Evolutionary conservation across 2,329 filamentous ascomycete genomes (phyloP).

Genomic region (Xylariaceae sp.): DNA sequence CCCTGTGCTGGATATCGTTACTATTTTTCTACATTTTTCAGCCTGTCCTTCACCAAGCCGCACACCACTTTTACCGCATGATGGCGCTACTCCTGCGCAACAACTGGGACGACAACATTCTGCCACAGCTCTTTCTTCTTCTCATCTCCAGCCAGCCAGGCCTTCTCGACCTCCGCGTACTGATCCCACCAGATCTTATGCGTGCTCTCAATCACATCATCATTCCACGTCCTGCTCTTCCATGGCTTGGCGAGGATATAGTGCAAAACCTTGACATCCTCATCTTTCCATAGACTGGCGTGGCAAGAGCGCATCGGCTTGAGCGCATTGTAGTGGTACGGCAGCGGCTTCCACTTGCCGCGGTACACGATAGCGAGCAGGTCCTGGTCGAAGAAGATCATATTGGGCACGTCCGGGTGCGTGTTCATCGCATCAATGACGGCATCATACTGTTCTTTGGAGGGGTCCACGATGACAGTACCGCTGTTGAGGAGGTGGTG

Average conservation of each 20-base stretch:
- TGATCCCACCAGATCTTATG: constrained; percentile 31
- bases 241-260: constrained; percentile 29
- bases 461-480: constrained; percentile 28
- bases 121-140: constrained; percentile 24
- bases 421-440: constrained; percentile 29
- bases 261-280: constrained; percentile 24
- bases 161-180: constrained; percentile 21
- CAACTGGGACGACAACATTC: constrained; percentile 28
- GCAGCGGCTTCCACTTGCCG: constrained; percentile 24
- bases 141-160: constrained; percentile 21
- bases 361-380: constrained; percentile 26
- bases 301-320: constrained; percentile 29
- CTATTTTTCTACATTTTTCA: too few relatives aligned
- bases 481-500: constrained; percentile 33
- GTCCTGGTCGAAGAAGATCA: constrained; percentile 29
- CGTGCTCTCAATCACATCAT: constrained; percentile 24
- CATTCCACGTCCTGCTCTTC: constrained; percentile 22
- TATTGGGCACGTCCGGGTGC: constrained; percentile 25
- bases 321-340: constrained; percentile 27
- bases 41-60: too few relatives aligned
- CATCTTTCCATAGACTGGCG: constrained; percentile 20
- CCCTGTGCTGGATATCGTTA: too few relatives aligned
- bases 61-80: too few relatives aligned
- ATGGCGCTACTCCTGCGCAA: constrained; percentile 25
- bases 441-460: constrained; percentile 21